Conservation (phyloP, 192 early-diverging fungal genomes). For the Umbelopsis isabellina region DNA sequence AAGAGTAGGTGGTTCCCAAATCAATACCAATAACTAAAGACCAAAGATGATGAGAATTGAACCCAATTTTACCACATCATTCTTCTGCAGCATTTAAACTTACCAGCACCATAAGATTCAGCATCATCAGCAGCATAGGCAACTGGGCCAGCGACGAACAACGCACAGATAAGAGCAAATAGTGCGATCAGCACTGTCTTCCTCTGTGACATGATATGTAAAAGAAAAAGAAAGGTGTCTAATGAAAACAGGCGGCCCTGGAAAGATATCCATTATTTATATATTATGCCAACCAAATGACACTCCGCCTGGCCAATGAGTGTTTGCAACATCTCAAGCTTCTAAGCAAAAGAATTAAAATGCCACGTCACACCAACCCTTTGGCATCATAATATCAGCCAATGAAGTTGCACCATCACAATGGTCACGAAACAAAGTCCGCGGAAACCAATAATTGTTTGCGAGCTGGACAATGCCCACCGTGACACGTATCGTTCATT, state of each 20-base stretch:
- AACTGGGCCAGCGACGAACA: constrained; percentile 20
- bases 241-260: not conserved
- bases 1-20: constrained; percentile 52
- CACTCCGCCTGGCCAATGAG: constrained; percentile 22
- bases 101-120: constrained; percentile 35
- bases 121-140: constrained; percentile 27
- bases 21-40: constrained; percentile 48
- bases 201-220: constrained; percentile 23
- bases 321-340: constrained; percentile 13
- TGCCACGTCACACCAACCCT: constrained; percentile 12
- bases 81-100: not conserved
- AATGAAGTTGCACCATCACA: too few relatives aligned
- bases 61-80: not conserved
- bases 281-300: constrained; percentile 4
- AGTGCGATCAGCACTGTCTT: constrained; percentile 33
- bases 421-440: too few relatives aligned
- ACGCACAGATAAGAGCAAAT: constrained; percentile 24
- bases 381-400: too few relatives aligned
- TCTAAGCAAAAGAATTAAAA: not conserved
- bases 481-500: too few relatives aligned
- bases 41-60: not conserved
- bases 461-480: too few relatives aligned
- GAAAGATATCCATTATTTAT: constrained; percentile 8
- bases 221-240: not conserved
- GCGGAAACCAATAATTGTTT: too few relatives aligned